Conservation (phyloP, 139 green algal species). For the Nannochloris sp. region DNA sequence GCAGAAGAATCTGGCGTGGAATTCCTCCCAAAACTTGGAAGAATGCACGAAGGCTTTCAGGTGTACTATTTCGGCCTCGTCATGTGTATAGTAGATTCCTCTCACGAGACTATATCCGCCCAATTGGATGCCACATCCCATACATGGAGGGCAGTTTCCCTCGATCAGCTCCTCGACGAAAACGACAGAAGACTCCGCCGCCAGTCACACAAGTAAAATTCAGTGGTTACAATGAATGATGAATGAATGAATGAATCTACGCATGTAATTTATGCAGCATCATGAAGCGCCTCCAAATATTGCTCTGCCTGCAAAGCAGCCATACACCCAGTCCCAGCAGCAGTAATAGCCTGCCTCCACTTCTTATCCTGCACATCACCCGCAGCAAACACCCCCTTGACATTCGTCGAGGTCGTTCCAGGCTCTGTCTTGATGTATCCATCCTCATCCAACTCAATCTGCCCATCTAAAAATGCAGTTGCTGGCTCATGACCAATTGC, state of each 20-base stretch:
- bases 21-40: conserved; percentile 83
- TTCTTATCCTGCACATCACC: conserved; percentile 91
- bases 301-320: conserved; percentile 87
- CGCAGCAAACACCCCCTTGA: conserved; percentile 83
- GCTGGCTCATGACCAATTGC: conserved; percentile 86
- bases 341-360: conserved; percentile 84
- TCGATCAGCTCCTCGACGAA: conserved; percentile 42
- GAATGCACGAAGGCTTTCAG: conserved; percentile 73
- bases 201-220: background rate
- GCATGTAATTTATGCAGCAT: conserved; percentile 7
- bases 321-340: conserved; percentile 89
- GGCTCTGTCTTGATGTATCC: conserved; percentile 71
- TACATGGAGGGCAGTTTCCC: background rate
- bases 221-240: too few relatives aligned
- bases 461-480: conserved; percentile 53
- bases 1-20: conserved; percentile 71
- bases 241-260: background rate
- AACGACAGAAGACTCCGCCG: conserved; percentile 1
- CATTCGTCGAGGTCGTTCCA: conserved; percentile 46
- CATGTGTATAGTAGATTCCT: conserved; percentile 71
- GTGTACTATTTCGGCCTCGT: conserved; percentile 89
- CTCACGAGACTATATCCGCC: conserved; percentile 51
- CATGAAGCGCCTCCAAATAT: conserved; percentile 62
- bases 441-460: conserved; percentile 77
- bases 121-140: conserved; percentile 35